Conservation (phyloP, 2,329 filamentous ascomycete species). For the Dothidotthia symphoricarpi region DNA sequence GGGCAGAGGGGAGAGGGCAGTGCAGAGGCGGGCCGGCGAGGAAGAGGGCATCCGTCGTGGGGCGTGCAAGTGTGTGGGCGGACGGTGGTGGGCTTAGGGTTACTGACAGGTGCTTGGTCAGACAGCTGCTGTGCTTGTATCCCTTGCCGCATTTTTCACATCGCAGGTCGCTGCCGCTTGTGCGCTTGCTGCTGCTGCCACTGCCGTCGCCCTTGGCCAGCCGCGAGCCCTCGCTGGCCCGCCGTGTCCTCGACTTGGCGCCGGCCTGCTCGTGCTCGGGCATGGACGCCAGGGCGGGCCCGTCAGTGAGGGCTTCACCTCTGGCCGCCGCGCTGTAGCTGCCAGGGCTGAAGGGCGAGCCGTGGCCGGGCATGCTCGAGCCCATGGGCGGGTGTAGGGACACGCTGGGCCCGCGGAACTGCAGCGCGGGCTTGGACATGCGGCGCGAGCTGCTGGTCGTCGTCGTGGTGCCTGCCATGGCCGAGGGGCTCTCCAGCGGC, state of each 20-base stretch:
- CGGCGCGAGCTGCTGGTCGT: conserved; percentile 62
- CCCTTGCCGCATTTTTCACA: conserved; percentile 99
- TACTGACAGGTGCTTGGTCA: conserved; percentile 99
- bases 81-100: conserved; percentile 51
- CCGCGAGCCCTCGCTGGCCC: conserved; percentile 82
- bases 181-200: no score
- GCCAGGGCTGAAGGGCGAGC: conserved; percentile 34
- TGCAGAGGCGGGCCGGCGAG: conserved; percentile 13
- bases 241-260: conserved; percentile 56
- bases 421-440: conserved; percentile 59
- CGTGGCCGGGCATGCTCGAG: conserved; percentile 63
- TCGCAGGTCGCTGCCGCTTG: conserved; percentile 79
- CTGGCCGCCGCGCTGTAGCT: conserved; percentile 43
- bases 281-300: conserved; percentile 56
- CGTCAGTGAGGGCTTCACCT: conserved; percentile 65
- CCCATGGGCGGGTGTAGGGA: conserved; percentile 64
- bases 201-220: conserved; percentile 74
- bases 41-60: conserved; percentile 41
- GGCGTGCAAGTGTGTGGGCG: conserved; percentile 46
- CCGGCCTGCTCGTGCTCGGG: conserved; percentile 48
- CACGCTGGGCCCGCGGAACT: conserved; percentile 47
- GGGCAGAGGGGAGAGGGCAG: conserved; percentile 1
- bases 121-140: conserved; percentile 99
- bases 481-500: conserved; percentile 58
- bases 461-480: no score